Conservation (phyloP, 1,284 basidiomycete species). For the Trichosporon sp. region DNA sequence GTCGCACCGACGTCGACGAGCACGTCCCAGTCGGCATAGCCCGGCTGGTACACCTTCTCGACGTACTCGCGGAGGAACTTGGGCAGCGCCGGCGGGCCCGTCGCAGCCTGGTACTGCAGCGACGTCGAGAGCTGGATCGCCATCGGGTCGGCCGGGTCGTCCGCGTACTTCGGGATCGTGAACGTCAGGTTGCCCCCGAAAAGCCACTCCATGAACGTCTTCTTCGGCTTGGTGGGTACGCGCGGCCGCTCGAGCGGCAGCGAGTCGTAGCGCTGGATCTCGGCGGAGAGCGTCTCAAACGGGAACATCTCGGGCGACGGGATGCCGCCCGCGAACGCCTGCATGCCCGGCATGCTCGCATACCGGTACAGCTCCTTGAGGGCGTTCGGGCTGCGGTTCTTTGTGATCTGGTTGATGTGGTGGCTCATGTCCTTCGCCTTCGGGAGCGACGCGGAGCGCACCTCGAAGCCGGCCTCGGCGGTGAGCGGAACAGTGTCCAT, state of each 20-base stretch:
- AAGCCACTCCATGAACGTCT: slow-evolving; percentile 59
- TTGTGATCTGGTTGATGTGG: slow-evolving; percentile 59
- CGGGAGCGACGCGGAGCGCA: slow-evolving; percentile 23
- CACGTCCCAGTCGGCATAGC: slow-evolving; percentile 62
- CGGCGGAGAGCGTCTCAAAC: slow-evolving; percentile 48
- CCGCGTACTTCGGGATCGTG: slow-evolving; percentile 58
- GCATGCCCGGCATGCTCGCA: slow-evolving; percentile 34
- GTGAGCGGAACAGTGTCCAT: neutral
- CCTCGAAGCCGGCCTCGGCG: neutral
- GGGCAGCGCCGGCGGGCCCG: slow-evolving; percentile 45
- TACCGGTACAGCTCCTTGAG: slow-evolving; percentile 57
- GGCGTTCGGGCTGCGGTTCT: slow-evolving; percentile 57
- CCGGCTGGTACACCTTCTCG: slow-evolving; percentile 62
- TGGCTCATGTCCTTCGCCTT: slow-evolving; percentile 58
- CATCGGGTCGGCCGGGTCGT: slow-evolving; percentile 39
- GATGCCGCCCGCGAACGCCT: slow-evolving; percentile 28
- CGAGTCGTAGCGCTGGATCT: slow-evolving; percentile 35
- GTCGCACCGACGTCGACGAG: slow-evolving; percentile 70
- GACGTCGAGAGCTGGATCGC: slow-evolving; percentile 61
- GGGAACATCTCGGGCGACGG: slow-evolving; percentile 51
- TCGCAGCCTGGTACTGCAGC: slow-evolving; percentile 63
- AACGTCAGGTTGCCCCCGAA: slow-evolving; percentile 54
- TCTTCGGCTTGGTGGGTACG: slow-evolving; percentile 29
- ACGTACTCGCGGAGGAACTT: slow-evolving; percentile 57
- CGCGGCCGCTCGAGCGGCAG: slow-evolving; percentile 57